Evolutionary conservation across 2,329 filamentous ascomycete species (phyloP), one percentile per base, ranked within the genome.

Genomic region (Hypoxylon sp.): DNA sequence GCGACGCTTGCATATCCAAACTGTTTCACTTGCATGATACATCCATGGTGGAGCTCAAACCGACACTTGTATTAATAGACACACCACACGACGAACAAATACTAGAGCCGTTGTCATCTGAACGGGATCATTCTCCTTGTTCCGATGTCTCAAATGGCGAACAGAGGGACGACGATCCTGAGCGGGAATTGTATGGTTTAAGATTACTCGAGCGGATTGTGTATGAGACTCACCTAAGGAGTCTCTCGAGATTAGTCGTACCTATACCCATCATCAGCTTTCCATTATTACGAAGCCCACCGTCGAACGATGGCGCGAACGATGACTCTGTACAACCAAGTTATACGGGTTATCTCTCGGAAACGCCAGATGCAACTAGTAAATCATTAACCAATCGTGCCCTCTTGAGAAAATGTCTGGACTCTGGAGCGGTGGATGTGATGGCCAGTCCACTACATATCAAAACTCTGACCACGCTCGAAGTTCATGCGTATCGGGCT

Each of bases 371-470:
- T 69, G 66, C 71, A 17, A 79, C 79, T 2, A 79, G 80, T 52
- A 79, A 79, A 65, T 61, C 57, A 59, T 68, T 80, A 27, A 78
- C 80, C 29, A 83, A 84, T 66, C 82, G 79, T 65, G 75, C 75
- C 62, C 79, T 87, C 59, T 84, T 94, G 67, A 87, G 90, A 72
- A 89, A 86, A 74, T 97, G 93, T 76, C 82, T 98, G 24, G 93
- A 97, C 75, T 89, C 92, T 3, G 96, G 96, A 37, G 95, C 95
- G 10, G 86, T 92, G 31, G 95, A 98, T 79, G 93, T 97, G 53
- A 85, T 98, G 70, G 88, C 90, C 27, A 93, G 91, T 74, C 95
- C 95, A 1, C 80, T 98, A 42, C 89, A 91, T 68, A 85, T 86
- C 52, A 90, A 93, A 58, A 89, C 91, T 72, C 87, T 95, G 53